Conservation (phyloP, 2,329 filamentous ascomycete species). For the Samsoniella hepiali region DNA sequence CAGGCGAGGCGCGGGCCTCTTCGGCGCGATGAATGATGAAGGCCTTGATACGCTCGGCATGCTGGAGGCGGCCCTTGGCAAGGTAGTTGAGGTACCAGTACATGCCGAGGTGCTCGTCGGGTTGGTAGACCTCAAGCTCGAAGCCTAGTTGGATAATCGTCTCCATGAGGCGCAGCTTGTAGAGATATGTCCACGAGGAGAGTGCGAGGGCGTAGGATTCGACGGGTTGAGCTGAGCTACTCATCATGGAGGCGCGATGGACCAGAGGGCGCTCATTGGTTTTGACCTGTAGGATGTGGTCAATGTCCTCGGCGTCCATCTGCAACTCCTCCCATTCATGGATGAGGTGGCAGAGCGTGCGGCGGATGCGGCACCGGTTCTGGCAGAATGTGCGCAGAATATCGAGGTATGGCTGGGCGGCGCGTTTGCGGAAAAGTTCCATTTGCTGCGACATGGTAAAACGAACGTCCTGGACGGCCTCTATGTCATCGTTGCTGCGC, state of each 20-base stretch:
- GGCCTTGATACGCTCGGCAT: constrained; percentile 70
- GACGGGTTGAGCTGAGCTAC: constrained; percentile 33
- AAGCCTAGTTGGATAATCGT: constrained; percentile 89
- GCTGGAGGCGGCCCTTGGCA: constrained; percentile 61
- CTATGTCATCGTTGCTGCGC: constrained; percentile 70
- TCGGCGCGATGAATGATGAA: constrained; percentile 51
- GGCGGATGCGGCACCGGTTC: constrained; percentile 84
- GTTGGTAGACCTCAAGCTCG: constrained; percentile 85
- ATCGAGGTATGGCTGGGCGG: constrained; percentile 73
- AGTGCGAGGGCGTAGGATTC: constrained; percentile 68
- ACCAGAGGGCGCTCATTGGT: constrained; percentile 59
- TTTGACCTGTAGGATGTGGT: constrained; percentile 61
- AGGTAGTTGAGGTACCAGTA: constrained; percentile 86
- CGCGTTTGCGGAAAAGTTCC: constrained; percentile 62
- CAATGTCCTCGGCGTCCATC: constrained; percentile 73
- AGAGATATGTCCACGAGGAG: constrained; percentile 84
- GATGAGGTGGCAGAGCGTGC: constrained; percentile 82
- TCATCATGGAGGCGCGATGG: constrained; percentile 35
- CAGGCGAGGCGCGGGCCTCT: constrained; percentile 21
- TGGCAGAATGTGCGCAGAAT: constrained; percentile 81
- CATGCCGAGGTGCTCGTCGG: constrained; percentile 81
- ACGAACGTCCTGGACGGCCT: constrained; percentile 68
- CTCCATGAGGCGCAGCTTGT: constrained; percentile 86
- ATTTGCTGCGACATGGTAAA: constrained; percentile 71
- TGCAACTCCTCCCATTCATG: constrained; percentile 82